phyloP scores from a whole-genome alignment of 169 alveolate genomes.

The Amoebophrya sp. region DNA sequence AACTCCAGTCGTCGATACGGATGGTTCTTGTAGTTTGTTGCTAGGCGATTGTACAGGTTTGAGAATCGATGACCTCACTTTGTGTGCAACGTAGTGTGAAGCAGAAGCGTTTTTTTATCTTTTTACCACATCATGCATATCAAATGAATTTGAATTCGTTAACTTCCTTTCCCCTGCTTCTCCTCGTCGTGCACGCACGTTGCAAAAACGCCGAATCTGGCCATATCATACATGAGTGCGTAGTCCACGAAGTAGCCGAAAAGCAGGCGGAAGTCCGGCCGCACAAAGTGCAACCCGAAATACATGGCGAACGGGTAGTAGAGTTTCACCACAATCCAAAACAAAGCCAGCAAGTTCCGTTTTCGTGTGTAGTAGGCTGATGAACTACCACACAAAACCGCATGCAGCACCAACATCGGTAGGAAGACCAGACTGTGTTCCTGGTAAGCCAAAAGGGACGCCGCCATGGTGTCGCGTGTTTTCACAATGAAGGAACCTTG shows the following conservation, averaged over 20 bases:
- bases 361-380: background rate
- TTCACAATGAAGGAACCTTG: background rate
- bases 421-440: background rate
- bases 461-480: background rate
- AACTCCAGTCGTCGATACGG: too few species aligned
- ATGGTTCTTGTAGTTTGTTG: too few species aligned
- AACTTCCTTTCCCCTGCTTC: too few species aligned
- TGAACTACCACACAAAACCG: background rate
- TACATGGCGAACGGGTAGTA: background rate
- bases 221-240: background rate
- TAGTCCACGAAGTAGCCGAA: background rate
- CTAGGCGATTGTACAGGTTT: too few species aligned
- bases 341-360: background rate
- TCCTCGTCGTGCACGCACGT: too few species aligned
- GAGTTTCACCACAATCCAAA: background rate
- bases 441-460: background rate
- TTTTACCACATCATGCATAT: too few species aligned
- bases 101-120: too few species aligned
- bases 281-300: background rate
- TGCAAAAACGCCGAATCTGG: background rate
- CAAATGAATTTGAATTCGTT: too few species aligned
- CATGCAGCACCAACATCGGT: background rate
- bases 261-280: background rate
- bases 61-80: too few species aligned
- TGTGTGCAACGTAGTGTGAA: too few species aligned